Conservation (phyloP, 768 basidiomycete genomes). For the Phaffia tasmanica region DNA sequence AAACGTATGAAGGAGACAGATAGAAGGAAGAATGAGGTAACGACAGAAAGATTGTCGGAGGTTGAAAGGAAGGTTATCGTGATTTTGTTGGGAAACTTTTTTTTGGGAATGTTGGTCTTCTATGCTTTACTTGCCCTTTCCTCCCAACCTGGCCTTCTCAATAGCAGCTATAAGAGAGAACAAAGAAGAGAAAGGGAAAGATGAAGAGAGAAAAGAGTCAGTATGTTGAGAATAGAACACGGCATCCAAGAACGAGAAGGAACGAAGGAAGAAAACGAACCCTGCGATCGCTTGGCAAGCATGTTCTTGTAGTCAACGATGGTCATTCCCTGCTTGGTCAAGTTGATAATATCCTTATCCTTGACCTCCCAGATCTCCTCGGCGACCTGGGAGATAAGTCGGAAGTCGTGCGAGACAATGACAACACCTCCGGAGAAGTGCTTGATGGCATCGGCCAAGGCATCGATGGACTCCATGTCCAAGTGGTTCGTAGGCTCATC, state of each 20-base stretch:
- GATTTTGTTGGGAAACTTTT: background rate
- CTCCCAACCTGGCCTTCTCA: conserved; percentile 25
- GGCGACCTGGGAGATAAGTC: conserved; percentile 93
- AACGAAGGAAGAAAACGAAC: too few species aligned
- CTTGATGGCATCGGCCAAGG: conserved; percentile 87
- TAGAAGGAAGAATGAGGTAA: background rate
- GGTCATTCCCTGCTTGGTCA: conserved; percentile 79
- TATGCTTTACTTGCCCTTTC: conserved; percentile 16
- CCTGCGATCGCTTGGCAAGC: conserved; percentile 26
- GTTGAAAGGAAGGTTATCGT: background rate
- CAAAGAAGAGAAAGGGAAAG: too few species aligned
- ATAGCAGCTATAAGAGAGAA: conserved; percentile 5
- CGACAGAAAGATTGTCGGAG: background rate
- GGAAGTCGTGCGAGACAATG: conserved; percentile 99
- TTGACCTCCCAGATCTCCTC: conserved; percentile 99
- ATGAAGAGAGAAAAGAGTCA: too few species aligned
- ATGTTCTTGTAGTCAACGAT: conserved; percentile 75
- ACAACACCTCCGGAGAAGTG: conserved; percentile 96
- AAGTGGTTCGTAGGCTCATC: conserved; percentile 75
- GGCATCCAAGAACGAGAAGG: too few species aligned
- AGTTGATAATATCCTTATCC: conserved; percentile 79
- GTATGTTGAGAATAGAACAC: too few species aligned
- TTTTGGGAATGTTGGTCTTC: background rate
- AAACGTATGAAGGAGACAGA: background rate
- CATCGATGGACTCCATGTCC: conserved; percentile 97